Evolutionary conservation across 805 yeast genomes (phyloP), one percentile per base, ranked within the genome.

Genomic region (Monosporozyma aquatica): DNA sequence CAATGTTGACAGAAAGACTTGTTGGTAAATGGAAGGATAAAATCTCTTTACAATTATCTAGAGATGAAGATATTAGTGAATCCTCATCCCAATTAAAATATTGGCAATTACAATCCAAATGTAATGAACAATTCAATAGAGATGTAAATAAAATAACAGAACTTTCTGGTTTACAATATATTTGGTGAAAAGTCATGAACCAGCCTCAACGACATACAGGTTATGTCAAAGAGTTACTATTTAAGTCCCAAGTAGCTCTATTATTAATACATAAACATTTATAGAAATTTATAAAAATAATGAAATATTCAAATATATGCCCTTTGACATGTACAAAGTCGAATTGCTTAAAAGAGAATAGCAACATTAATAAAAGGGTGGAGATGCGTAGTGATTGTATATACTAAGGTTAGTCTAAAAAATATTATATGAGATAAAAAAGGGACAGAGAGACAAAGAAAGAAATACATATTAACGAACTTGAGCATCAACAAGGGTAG

Each of bases 401-500:
- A n/a, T n/a, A n/a, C n/a, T n/a, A n/a, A n/a, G n/a, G n/a, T n/a
- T n/a, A n/a, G n/a, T n/a, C n/a, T n/a, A n/a, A n/a, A n/a, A n/a
- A n/a, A n/a, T n/a, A n/a, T n/a, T n/a, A n/a, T n/a, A n/a, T n/a
- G 25, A 11, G 5, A 27, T 27, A 14, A 6, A 27, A 5, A 18
- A 13, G 13, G 21, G 36, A 32, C 6, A 32, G 13, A 32, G 13
- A 32, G 24, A 11, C 11, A n/a, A 13, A 23, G 9, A 23, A 6
- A 23, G 9, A 23, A 23, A 6, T 6, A 23, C 25, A 23, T 5
- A 14, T 66, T 73, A 84, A 67, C 89, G 81, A 49, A 90, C 97
- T 49, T 74, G 72, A 41, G 96, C 97, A 54, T 72, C 70, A 37
- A 75, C 82, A 46, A 90, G 60, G 30, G 92, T 69, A 36, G 80